Base-by-base conservation (phyloP, 768 basidiomycete species). In the Cubamyces lactineus region DNA sequence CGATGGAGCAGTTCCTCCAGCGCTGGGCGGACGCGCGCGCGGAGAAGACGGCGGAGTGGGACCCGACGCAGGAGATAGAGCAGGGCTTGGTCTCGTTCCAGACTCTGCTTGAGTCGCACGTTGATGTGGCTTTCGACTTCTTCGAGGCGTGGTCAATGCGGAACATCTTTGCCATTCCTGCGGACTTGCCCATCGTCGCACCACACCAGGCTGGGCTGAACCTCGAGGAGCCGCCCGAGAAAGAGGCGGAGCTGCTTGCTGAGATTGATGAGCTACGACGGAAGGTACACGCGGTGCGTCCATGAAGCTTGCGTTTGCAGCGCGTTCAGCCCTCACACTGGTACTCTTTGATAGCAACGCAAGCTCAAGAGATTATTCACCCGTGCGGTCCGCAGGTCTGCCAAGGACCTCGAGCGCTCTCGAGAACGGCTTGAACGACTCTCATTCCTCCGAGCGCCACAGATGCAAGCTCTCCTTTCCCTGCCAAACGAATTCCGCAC, bases 121-220 rank as follows among this genome's bases (percentile, higher is more conserved):
- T 91, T 46, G 94, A 97, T 70, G 82, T 92, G 47, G 94, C 94
- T 0, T 92, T 96, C 62, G 94, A 97, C 72, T 91, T 89, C 70
- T 92, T 97, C 68, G 94, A 94, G 75, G 88, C 87, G 0, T 96
- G 94, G 94, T 87, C 86, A 12, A 73, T 94, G 69, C 79, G 93
- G 43, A 97, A 96, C 74, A 89, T 94, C 59, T 96, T 96, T 68
- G 84, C 86, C 53, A 81, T 94, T 16, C 84, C 87, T 0, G 78
- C 83, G 2, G 85, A 87, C 62, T 69, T 92, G 38, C 87, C 87
- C 0, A 76, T 93, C 34, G 85, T 93, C 15, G 80, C 87, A 4
- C 89, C 89, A 2, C 91, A 92, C 69, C 94, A 96, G 59, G 80
- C 81, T 53, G 83, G 84, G 0, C 75, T 94, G 30, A 83, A 94